Conservation (phyloP, 2,329 filamentous ascomycete species). For the Claviceps maximensis region DNA sequence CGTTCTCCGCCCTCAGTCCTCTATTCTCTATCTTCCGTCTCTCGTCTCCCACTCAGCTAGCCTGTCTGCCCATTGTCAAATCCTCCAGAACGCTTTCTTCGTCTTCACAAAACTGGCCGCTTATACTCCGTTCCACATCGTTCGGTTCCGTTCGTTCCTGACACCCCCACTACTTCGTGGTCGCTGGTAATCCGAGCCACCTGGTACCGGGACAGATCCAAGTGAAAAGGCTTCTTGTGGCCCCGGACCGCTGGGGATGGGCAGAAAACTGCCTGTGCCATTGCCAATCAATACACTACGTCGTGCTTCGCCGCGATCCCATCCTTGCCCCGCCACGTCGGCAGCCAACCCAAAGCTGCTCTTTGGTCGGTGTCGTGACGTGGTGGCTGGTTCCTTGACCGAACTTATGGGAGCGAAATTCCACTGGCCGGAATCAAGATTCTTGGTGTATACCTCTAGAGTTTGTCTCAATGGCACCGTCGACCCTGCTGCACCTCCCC, state of each 20-base stretch:
- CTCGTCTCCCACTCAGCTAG: no score
- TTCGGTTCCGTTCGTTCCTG: background rate
- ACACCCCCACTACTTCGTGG: background rate
- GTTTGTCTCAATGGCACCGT: conserved; percentile 33
- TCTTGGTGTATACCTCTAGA: conserved; percentile 48
- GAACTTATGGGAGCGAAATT: conserved; percentile 39
- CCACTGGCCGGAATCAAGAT: conserved; percentile 45
- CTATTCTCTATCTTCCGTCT: background rate
- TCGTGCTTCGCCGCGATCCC: conserved; percentile 38
- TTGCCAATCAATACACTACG: conserved; percentile 41
- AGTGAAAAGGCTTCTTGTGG: background rate
- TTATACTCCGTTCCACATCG: background rate
- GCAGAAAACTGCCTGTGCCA: conserved; percentile 37
- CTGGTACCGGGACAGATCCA: background rate
- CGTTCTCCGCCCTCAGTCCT: no score
- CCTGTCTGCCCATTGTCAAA: no score
- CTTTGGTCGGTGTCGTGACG: conserved; percentile 26
- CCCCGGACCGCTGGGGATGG: conserved; percentile 27
- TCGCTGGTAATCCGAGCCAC: background rate
- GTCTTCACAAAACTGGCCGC: background rate
- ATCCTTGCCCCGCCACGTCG: conserved; percentile 34
- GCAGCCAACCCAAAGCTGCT: conserved; percentile 46
- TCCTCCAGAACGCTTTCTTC: no score
- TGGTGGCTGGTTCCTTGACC: conserved; percentile 14
- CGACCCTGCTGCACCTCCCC: conserved; percentile 1